Evolutionary conservation across 2,329 filamentous ascomycete species (phyloP).

Genomic region (Cladosporium velox): DNA sequence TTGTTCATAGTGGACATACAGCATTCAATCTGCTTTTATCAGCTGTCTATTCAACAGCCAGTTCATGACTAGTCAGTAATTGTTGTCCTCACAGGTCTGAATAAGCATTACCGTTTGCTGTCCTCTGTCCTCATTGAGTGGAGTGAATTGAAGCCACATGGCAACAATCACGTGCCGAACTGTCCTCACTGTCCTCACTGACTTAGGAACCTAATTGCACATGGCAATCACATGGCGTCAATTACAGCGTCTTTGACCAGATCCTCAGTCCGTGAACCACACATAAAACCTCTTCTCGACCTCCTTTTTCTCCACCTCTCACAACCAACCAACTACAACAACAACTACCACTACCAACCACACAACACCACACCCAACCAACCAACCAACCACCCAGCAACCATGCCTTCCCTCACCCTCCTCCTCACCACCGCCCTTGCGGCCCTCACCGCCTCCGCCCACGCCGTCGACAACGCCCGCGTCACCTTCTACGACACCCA

Average conservation of each 20-base stretch:
- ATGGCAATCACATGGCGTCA: not conserved
- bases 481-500: conserved; percentile 6
- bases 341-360: not conserved
- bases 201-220: not conserved
- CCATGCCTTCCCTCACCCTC: not conserved
- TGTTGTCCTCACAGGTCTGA: not conserved
- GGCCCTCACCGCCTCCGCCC: not conserved
- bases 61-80: too few relatives aligned
- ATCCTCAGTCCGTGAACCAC: too few relatives aligned
- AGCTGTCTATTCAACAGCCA: too few relatives aligned
- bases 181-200: not conserved
- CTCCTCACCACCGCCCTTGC: conserved; percentile 1
- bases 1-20: too few relatives aligned
- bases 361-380: not conserved
- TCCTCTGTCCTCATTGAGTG: not conserved
- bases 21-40: too few relatives aligned
- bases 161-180: not conserved
- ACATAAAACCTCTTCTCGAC: not conserved
- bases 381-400: not conserved
- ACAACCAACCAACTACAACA: not conserved
- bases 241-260: not conserved
- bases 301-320: not conserved
- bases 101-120: not conserved
- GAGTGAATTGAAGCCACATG: not conserved
- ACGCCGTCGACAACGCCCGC: conserved; percentile 2